Evolutionary conservation across 2,329 filamentous ascomycete genomes (phyloP).

Genomic region (Aspergillus uvarum): DNA sequence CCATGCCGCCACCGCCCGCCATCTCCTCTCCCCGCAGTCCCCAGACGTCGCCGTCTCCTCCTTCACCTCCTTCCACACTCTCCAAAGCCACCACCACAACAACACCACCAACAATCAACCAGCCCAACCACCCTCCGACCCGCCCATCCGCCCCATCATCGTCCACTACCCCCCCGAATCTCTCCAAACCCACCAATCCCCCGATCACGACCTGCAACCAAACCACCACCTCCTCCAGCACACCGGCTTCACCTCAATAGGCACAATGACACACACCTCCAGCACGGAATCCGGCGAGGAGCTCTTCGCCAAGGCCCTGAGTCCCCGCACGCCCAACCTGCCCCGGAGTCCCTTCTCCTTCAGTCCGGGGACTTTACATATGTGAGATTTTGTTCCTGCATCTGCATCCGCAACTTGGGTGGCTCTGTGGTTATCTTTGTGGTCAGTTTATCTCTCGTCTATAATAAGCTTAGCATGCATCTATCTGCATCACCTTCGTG

Average conservation of each 20-base stretch:
- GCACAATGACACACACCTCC: conserved; percentile 32
- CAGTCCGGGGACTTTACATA: conserved; percentile 32
- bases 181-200: conserved; percentile 38
- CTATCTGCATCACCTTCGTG: too few relatives aligned
- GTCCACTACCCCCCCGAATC: conserved; percentile 40
- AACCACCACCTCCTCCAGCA: conserved; percentile 10
- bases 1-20: conserved; percentile 22
- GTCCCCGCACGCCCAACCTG: conserved; percentile 82
- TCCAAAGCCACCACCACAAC: conserved; percentile 19
- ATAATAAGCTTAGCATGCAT: background rate
- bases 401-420: background rate
- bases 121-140: conserved; percentile 26
- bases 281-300: conserved; percentile 67
- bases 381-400: conserved; percentile 9
- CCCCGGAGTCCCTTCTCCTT: conserved; percentile 77
- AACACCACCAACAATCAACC: conserved; percentile 21
- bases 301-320: conserved; percentile 83
- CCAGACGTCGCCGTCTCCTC: conserved; percentile 64
- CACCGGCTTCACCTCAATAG: conserved; percentile 33
- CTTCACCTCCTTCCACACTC: conserved; percentile 60
- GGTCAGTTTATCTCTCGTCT: background rate
- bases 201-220: background rate
- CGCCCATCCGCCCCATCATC: conserved; percentile 25
- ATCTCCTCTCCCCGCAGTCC: conserved; percentile 62
- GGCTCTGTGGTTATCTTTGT: background rate